phyloP scores from a whole-genome alignment of 179 eudicot genomes.

The Spergularia azorica region DNA sequence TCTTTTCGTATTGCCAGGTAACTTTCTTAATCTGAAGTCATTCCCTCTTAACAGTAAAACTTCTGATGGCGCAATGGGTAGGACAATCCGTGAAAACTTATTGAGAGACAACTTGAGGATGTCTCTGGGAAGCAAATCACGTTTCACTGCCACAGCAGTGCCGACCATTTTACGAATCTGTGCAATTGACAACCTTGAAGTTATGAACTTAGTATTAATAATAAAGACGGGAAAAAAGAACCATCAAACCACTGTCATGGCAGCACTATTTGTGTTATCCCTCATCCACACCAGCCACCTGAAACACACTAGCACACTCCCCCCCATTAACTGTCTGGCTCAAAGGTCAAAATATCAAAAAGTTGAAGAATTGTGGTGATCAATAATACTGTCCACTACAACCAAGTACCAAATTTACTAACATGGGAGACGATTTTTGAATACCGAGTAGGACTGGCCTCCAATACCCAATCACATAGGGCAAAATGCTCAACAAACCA shows the following conservation, averaged over 20 bases:
- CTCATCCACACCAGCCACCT: background rate
- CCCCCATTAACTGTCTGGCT: too few species aligned
- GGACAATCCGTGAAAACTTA: constrained; percentile 76
- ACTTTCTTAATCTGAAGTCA: constrained; percentile 56
- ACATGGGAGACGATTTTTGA: too few species aligned
- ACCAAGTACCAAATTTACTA: too few species aligned
- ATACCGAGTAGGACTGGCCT: too few species aligned
- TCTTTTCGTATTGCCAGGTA: constrained; percentile 60
- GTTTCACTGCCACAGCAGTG: constrained; percentile 86
- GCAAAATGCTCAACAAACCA: too few species aligned
- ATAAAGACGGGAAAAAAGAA: background rate
- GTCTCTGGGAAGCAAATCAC: constrained; percentile 79
- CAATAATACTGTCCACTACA: too few species aligned
- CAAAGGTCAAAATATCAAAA: background rate
- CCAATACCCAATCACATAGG: too few species aligned
- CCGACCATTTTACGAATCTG: constrained; percentile 99
- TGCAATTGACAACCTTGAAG: constrained; percentile 15
- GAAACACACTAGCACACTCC: background rate
- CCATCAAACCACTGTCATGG: background rate
- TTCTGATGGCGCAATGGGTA: constrained; percentile 93
- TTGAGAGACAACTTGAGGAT: constrained; percentile 61
- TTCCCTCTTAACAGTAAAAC: constrained; percentile 74
- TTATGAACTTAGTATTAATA: background rate
- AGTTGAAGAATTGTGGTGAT: background rate
- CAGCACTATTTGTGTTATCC: too few species aligned